These are phyloP conservation scores for Rhodofomes roseus DNA, from an alignment of 1,284 basidiomycete genomes.

Conservation along the genomic window DNA sequence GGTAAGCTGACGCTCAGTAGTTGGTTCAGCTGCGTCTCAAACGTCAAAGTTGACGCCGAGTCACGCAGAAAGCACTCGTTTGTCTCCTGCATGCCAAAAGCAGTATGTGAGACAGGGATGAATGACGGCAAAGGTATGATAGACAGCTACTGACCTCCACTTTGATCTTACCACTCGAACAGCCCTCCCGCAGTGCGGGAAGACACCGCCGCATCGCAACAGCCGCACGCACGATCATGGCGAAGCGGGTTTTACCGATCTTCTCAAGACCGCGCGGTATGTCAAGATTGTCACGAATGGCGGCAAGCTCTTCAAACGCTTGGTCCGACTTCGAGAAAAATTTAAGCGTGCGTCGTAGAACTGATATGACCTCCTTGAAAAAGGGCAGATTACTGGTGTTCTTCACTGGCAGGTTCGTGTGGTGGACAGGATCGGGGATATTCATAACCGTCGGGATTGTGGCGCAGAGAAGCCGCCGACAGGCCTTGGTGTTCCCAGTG, in stretches of 20 bases:
- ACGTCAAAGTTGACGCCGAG: neutral
- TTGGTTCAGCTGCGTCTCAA: constrained; percentile 10
- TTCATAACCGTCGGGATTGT: constrained; percentile 24
- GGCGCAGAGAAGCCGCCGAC: constrained; percentile 15
- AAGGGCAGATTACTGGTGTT: constrained; percentile 24
- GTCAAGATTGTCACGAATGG: neutral
- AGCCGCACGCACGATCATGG: constrained; percentile 19
- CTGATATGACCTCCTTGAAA: neutral
- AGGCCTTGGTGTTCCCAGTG: constrained; percentile 30
- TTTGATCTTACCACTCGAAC: neutral
- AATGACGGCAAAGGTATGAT: neutral
- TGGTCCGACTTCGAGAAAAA: constrained; percentile 4
- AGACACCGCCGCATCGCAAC: constrained; percentile 20
- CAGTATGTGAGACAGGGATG: neutral
- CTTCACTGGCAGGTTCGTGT: constrained; percentile 25
- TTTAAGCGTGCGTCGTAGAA: neutral
- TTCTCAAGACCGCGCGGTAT: constrained; percentile 23
- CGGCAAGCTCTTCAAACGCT: neutral
- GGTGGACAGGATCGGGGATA: constrained; percentile 30
- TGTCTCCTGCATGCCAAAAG: neutral
- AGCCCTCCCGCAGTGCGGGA: constrained; percentile 12
- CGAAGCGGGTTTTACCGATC: constrained; percentile 30
- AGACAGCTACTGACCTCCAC: neutral
- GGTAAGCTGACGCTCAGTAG: constrained; percentile 22
- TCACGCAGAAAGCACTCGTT: neutral